A percentile compares a stretch with the other conserved stretches of the same genome.
Evolutionary conservation across 116 monocot species (phyloP).

Genomic region (Trichopus zeylanicus): DNA sequence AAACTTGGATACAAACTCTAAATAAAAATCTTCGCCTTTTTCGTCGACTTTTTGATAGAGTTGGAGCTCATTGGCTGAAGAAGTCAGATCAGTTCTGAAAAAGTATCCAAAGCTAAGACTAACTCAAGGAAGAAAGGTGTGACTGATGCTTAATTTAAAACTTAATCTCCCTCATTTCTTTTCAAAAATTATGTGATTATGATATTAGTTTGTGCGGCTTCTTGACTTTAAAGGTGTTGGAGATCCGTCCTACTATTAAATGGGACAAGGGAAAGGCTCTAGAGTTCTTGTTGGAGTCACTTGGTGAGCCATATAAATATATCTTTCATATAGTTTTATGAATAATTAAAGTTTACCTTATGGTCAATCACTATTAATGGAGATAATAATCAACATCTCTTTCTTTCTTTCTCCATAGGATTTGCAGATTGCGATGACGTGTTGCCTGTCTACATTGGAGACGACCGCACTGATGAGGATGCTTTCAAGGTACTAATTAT

Average conservation of each 20-base stretch:
- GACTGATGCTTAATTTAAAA: neutral
- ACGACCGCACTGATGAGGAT: constrained; percentile 77
- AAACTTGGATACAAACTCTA: too few relatives aligned
- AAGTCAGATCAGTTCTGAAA: constrained; percentile 48
- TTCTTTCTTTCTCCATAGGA: constrained; percentile 16
- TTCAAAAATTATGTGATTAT: neutral
- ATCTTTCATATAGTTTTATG: too few relatives aligned
- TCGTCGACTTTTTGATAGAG: constrained; percentile 14
- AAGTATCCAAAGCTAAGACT: constrained; percentile 46
- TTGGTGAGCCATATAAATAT: constrained; percentile 33
- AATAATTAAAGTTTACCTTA: neutral
- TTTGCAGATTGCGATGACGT: constrained; percentile 41
- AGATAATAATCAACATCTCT: neutral
- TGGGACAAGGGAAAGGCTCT: constrained; percentile 57
- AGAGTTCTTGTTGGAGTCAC: constrained; percentile 40
- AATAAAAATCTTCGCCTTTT: too few relatives aligned
- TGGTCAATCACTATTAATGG: neutral
- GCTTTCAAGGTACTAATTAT: constrained; percentile 60
- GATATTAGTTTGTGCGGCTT: neutral
- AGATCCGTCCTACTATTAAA: constrained; percentile 46
- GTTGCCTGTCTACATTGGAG: constrained; percentile 68
- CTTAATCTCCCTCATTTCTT: neutral
- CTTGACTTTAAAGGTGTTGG: constrained; percentile 14
- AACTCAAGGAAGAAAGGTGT: constrained; percentile 66
- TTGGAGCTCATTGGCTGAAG: constrained; percentile 50